Evolutionary conservation across 2,329 filamentous ascomycete species (phyloP).

Genomic region (Aspergillus sclerotialis): DNA sequence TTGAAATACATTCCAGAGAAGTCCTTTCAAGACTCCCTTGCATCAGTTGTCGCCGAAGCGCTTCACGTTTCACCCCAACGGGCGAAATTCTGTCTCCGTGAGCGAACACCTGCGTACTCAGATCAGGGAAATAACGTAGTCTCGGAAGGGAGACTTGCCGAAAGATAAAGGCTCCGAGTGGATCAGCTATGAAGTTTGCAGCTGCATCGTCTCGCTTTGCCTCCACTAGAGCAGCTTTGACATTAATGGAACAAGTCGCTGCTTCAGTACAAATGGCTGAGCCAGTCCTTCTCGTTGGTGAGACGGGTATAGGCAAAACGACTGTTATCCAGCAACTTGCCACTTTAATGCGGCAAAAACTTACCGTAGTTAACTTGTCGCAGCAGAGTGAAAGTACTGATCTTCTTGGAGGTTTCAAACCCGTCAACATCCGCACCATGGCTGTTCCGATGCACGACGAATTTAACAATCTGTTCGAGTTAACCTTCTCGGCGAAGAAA

Average conservation of each 20-base stretch:
- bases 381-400: slow-evolving; percentile 98
- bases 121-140: slow-evolving; percentile 52
- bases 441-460: slow-evolving; percentile 87
- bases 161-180: slow-evolving; percentile 47
- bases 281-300: slow-evolving; percentile 88
- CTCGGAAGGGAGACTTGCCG: slow-evolving; percentile 59
- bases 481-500: slow-evolving; percentile 79
- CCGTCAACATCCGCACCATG: slow-evolving; percentile 80
- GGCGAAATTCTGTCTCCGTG: slow-evolving; percentile 67
- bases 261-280: slow-evolving; percentile 78
- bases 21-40: slow-evolving; percentile 45
- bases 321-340: slow-evolving; percentile 92
- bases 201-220: slow-evolving; percentile 58
- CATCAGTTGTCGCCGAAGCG: slow-evolving; percentile 70
- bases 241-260: slow-evolving; percentile 80
- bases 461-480: slow-evolving; percentile 81
- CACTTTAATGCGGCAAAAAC: slow-evolving; percentile 71
- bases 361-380: slow-evolving; percentile 90
- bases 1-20: slow-evolving; percentile 68
- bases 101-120: slow-evolving; percentile 64
- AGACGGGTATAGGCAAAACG: slow-evolving; percentile 98
- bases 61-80: slow-evolving; percentile 80
- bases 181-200: slow-evolving; percentile 37
- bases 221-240: slow-evolving; percentile 75
- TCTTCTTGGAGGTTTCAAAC: slow-evolving; percentile 91